A percentile compares a stretch with the other conserved stretches of the same genome.
Conservation (phyloP, 78 protist genomes). For the Speleostelium caveatum region DNA sequence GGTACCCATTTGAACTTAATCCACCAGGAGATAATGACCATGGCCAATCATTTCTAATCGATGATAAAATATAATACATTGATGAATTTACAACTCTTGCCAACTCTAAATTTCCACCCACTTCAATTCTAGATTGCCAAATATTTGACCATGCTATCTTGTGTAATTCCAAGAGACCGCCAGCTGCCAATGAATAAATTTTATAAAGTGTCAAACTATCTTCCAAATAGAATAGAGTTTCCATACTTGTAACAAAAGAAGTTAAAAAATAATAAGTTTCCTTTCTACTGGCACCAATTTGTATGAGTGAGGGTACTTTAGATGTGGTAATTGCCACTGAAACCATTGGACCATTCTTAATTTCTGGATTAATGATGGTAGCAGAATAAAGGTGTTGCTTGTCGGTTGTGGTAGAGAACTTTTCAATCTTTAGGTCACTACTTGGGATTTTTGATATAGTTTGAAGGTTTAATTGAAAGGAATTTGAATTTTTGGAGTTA, state of each 20-base stretch:
- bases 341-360: background rate
- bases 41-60: slow-evolving; percentile 73
- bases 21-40: slow-evolving; percentile 53
- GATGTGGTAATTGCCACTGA: slow-evolving; percentile 18
- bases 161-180: background rate
- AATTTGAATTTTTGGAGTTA: background rate
- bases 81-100: slow-evolving; percentile 62
- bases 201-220: slow-evolving; percentile 2
- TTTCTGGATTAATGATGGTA: slow-evolving; percentile 25
- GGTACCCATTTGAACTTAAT: slow-evolving; percentile 46
- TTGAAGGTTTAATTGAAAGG: background rate
- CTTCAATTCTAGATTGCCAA: slow-evolving; percentile 59
- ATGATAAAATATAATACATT: slow-evolving; percentile 38
- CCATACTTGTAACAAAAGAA: background rate
- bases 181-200: background rate
- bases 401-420: background rate
- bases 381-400: background rate
- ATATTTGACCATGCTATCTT: slow-evolving; percentile 28
- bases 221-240: background rate
- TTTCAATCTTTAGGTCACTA: background rate
- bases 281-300: background rate
- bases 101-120: slow-evolving; percentile 49
- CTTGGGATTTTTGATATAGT: background rate
- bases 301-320: background rate
- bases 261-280: slow-evolving; percentile 20